Percentiles rank a stretch among this genome's conserved stretches.
Evolutionary conservation across 23 red algal species (phyloP).

Genomic region (Agarophyton chilense): DNA sequence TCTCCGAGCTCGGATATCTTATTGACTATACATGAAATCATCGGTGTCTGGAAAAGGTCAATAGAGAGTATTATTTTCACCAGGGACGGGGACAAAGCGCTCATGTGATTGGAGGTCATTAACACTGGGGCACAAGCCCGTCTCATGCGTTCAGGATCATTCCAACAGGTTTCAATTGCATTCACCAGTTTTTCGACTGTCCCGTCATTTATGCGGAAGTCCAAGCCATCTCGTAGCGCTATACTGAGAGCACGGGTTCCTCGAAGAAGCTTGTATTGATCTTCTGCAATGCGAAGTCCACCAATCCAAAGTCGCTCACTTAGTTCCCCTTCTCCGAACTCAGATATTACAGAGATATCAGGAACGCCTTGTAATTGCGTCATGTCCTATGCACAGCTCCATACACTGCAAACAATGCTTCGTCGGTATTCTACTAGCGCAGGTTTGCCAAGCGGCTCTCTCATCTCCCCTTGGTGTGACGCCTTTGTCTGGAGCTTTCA

Average conservation of each 20-base stretch:
- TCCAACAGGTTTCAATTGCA: constrained; percentile 54
- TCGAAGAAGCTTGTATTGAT: constrained; percentile 21
- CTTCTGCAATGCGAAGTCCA: constrained; percentile 40
- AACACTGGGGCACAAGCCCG: constrained; percentile 30
- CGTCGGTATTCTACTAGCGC: no score
- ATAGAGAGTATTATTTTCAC: constrained; percentile 50
- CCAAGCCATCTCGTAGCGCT: constrained; percentile 7
- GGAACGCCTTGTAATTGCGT: constrained; percentile 5
- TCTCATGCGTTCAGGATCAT: constrained; percentile 47
- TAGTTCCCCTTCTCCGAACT: constrained; percentile 53
- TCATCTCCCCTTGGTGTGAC: no score
- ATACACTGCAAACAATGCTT: no score
- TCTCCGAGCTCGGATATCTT: constrained; percentile 60
- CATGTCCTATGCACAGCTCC: no score
- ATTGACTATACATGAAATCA: constrained; percentile 54
- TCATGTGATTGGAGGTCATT: neutral
- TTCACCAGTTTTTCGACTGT: constrained; percentile 36
- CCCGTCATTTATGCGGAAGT: constrained; percentile 12
- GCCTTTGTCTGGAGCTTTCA: no score
- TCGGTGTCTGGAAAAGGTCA: constrained; percentile 47
- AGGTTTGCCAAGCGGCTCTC: no score
- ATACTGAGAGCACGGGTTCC: constrained; percentile 28
- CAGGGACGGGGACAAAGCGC: constrained; percentile 25
- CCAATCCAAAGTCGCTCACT: constrained; percentile 57
- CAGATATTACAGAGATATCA: constrained; percentile 26